Percentiles rank a stretch among this genome's conserved stretches.
Conservation (phyloP, 305 asterid genomes). For the Coffea humblotiana region DNA sequence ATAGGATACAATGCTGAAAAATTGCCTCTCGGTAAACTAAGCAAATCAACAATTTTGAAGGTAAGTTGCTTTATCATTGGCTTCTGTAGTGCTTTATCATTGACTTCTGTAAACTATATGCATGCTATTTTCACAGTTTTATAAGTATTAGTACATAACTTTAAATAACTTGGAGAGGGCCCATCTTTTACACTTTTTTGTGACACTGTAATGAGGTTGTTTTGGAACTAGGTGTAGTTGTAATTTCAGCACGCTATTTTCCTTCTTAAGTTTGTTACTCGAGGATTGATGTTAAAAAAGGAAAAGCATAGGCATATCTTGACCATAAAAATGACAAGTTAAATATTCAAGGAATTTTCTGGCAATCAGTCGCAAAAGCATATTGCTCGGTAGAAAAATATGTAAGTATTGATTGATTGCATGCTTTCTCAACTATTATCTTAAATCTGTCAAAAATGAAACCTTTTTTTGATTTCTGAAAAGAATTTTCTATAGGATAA, state of each 20-base stretch:
- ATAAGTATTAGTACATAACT: too few relatives aligned
- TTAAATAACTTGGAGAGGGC: too few relatives aligned
- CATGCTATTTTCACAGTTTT: too few relatives aligned
- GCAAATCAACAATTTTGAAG: constrained; percentile 87
- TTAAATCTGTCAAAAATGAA: neutral
- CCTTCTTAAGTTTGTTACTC: neutral
- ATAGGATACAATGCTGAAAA: constrained; percentile 95
- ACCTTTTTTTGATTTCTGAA: neutral
- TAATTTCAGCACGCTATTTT: neutral
- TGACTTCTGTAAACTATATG: constrained; percentile 5
- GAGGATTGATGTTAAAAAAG: neutral
- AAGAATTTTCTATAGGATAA: too few relatives aligned
- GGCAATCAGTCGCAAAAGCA: neutral
- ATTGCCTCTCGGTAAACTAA: constrained; percentile 87
- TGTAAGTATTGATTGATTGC: neutral
- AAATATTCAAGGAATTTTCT: neutral
- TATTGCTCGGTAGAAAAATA: too few relatives aligned
- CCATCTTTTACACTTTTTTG: too few relatives aligned
- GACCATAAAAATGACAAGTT: neutral
- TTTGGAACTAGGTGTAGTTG: too few relatives aligned
- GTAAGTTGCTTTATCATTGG: constrained; percentile 33
- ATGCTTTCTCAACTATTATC: neutral
- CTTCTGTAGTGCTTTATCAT: constrained; percentile 1
- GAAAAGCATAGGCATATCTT: neutral
- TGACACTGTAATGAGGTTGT: too few relatives aligned